phyloP scores from a whole-genome alignment of 352 stramenopile genomes.

The Pythium myriotylum region DNA sequence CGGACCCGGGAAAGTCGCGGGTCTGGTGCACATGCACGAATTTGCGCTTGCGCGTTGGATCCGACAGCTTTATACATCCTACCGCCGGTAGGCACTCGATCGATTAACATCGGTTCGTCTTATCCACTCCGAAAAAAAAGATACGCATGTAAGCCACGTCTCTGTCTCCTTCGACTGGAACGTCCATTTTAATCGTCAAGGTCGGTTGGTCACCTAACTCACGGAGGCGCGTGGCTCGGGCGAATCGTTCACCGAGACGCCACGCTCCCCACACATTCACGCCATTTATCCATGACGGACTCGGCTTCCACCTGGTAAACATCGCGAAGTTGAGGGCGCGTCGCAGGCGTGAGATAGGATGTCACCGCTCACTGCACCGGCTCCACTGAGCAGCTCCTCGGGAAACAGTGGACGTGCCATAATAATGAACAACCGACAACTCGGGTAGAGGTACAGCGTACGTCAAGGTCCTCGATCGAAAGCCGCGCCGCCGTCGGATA shows the following conservation, averaged over 20 bases:
- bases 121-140: neutral
- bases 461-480: too few species aligned
- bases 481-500: too few species aligned
- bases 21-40: too few species aligned
- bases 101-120: too few species aligned
- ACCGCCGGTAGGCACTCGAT: too few species aligned
- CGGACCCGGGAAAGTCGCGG: too few species aligned
- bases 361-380: neutral
- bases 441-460: too few species aligned
- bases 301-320: neutral
- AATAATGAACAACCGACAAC: too few species aligned
- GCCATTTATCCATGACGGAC: neutral
- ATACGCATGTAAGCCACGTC: neutral
- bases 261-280: neutral
- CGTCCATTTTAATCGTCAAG: constrained; percentile 10
- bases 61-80: too few species aligned
- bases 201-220: neutral
- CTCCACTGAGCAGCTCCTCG: too few species aligned
- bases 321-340: neutral
- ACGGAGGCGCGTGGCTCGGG: constrained; percentile 5
- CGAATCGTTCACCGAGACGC: neutral
- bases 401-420: too few species aligned
- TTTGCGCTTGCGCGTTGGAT: too few species aligned
- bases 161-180: neutral
- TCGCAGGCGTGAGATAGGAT: neutral